A percentile compares a stretch with the other conserved stretches of the same genome.
Evolutionary conservation across 192 early-diverging fungal genomes (phyloP).

Genomic region (Geranomyces michiganensis): DNA sequence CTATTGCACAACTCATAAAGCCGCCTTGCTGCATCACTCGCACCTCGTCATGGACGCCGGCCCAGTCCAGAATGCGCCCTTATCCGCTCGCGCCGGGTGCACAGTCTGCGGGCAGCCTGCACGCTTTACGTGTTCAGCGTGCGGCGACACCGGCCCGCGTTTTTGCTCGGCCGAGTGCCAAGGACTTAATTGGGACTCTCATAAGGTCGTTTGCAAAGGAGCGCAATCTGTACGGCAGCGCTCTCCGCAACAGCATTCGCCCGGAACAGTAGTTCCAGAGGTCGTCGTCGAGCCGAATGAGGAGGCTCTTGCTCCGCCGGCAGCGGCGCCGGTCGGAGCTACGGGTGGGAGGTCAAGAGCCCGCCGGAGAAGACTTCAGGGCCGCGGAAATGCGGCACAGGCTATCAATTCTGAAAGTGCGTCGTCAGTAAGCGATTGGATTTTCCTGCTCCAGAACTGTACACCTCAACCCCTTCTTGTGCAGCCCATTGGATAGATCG

Average conservation of each 20-base stretch:
- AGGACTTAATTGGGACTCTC: constrained; percentile 55
- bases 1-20: no score
- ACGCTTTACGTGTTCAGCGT: constrained; percentile 42
- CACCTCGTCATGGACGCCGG: no score
- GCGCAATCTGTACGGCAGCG: background rate
- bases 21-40: no score
- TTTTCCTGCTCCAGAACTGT: background rate
- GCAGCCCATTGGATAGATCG: constrained; percentile 28
- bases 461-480: no score
- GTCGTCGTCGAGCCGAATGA: background rate
- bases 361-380: constrained; percentile 14
- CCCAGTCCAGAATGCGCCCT: no score
- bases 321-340: background rate
- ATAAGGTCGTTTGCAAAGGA: constrained; percentile 48
- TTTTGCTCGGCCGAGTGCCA: constrained; percentile 71
- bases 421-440: background rate
- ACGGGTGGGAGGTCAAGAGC: background rate
- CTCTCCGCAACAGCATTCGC: background rate
- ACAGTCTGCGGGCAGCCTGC: constrained; percentile 37
- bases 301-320: background rate
- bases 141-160: constrained; percentile 16
- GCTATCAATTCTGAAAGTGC: constrained; percentile 41
- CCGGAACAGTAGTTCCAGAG: background rate
- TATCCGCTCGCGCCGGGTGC: constrained; percentile 3
- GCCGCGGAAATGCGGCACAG: constrained; percentile 34